A percentile compares a stretch with the other conserved stretches of the same genome.
phyloP scores from a whole-genome alignment of 345 rosid genomes.

The Murraya paniculata region DNA sequence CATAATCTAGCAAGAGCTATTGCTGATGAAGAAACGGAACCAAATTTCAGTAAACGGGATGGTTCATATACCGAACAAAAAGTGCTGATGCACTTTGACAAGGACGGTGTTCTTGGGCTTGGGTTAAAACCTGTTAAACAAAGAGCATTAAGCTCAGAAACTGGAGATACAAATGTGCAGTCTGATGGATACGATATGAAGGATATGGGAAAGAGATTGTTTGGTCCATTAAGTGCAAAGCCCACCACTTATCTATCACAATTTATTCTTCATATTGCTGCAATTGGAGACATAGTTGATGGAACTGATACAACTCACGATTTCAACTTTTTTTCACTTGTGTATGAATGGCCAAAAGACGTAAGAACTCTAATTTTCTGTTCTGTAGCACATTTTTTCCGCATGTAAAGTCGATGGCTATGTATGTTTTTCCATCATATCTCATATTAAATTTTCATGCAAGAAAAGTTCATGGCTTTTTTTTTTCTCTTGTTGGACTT shows the following conservation, averaged over 20 bases:
- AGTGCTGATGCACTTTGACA: conserved; percentile 41
- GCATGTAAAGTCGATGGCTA: neutral
- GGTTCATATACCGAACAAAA: conserved; percentile 36
- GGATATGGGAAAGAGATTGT: conserved; percentile 73
- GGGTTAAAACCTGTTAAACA: conserved; percentile 66
- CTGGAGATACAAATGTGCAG: conserved; percentile 45
- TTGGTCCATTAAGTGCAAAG: conserved; percentile 78
- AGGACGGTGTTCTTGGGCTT: conserved; percentile 85
- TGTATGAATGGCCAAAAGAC: conserved; percentile 98
- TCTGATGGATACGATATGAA: conserved; percentile 56
- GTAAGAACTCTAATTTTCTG: conserved; percentile 47
- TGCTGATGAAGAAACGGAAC: conserved; percentile 84
- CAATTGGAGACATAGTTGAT: conserved; percentile 96
- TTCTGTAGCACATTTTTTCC: conserved; percentile 6
- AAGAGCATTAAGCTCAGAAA: conserved; percentile 39
- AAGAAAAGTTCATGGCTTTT: neutral
- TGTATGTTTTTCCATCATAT: neutral
- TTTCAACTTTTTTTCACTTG: conserved; percentile 93
- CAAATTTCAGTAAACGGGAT: conserved; percentile 45
- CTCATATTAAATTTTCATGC: neutral
- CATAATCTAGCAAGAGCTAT: conserved; percentile 96
- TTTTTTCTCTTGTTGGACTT: neutral
- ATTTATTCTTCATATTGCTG: conserved; percentile 92
- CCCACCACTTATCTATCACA: conserved; percentile 84
- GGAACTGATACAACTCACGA: conserved; percentile 99